Evolutionary conservation across 441 rosid genomes (phyloP).

Genomic region (Pelargonium fulgidum): DNA sequence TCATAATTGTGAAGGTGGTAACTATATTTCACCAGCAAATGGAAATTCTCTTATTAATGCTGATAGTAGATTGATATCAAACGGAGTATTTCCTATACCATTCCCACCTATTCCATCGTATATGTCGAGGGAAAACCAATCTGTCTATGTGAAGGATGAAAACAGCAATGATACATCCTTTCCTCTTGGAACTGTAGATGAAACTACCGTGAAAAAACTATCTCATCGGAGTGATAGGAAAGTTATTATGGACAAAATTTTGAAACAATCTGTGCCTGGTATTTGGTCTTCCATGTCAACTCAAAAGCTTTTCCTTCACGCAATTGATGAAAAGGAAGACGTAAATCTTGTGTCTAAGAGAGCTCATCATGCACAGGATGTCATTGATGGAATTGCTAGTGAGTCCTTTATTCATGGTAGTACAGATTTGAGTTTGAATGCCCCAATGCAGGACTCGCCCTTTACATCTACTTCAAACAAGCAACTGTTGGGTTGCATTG

Average conservation of each 20-base stretch:
- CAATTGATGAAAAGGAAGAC: constrained; percentile 28
- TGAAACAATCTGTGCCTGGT: constrained; percentile 29
- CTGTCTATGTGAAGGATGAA: constrained; percentile 25
- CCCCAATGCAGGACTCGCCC: constrained; percentile 28
- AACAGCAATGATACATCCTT: constrained; percentile 24
- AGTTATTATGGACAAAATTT: constrained; percentile 26
- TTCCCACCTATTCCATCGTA: constrained; percentile 25
- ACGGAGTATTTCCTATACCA: constrained; percentile 24
- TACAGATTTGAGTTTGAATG: constrained; percentile 23
- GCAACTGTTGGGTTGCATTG: constrained; percentile 28
- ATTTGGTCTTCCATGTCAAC: constrained; percentile 21
- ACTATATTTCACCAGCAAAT: constrained; percentile 24
- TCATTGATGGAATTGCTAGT: constrained; percentile 24
- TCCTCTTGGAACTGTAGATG: constrained; percentile 29
- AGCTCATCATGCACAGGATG: constrained; percentile 26
- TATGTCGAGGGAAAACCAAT: constrained; percentile 23
- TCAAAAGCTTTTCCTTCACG: constrained; percentile 20
- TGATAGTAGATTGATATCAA: constrained; percentile 27
- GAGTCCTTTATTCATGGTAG: constrained; percentile 19
- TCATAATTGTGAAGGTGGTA: constrained; percentile 31
- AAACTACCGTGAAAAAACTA: constrained; percentile 17
- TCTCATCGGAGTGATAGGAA: constrained; percentile 22
- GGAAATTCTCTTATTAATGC: constrained; percentile 26
- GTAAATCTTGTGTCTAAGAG: constrained; percentile 23
- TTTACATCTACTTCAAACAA: constrained; percentile 27